Base-by-base conservation (phyloP, 352 stramenopile genomes). In the Discostella stelligera region DNA sequence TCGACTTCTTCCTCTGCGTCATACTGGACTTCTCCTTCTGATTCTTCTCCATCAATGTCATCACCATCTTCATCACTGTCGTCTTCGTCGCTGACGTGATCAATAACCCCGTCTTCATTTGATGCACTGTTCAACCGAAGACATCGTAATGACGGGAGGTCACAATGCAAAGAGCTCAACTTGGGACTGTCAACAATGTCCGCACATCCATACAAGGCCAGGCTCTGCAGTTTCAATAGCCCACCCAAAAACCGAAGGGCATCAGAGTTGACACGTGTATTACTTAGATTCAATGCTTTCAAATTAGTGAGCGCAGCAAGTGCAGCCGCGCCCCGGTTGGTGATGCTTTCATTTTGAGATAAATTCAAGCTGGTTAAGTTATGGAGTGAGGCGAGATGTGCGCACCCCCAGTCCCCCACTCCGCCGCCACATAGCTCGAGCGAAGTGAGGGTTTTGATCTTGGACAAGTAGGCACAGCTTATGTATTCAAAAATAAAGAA, bases 271-370 rank as follows among this genome's bases (percentile, higher is more conserved):
- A 93, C 82, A 70, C 74, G 30, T 37, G 88, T 93, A 53, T 91
- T 85, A 50, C 79, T 89, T 2, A 93, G 59, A 77, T 93, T 93
- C 61, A 93, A 66, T 58, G 78, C 72, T 66, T 89, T 91, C 10
- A 93, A 74, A 20, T 91, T 90, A 9, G 67, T 77, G 1, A 93
- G 74, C n/a, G 79, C 74, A n/a, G 82, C 82, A n/a, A 93, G 64
- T 32, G 77, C 62, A 30, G 82, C 79, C n/a, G 84, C 86, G 25
- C 88, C 88, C n/a, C 80, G 76, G 69, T 93, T 91, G 2, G 85
- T 90, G 37, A 93, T 93, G 25, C 75, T 55, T 66, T 90, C 82
- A 67, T 93, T 93, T 70, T 93, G 85, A 32, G 88, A 89, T 16
- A 93, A 61, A 56, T 93, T 93, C 6, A 93, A 71, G 50, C 60